Base-by-base conservation (phyloP, 1,284 basidiomycete species). In the Trichosporon faecale region DNA sequence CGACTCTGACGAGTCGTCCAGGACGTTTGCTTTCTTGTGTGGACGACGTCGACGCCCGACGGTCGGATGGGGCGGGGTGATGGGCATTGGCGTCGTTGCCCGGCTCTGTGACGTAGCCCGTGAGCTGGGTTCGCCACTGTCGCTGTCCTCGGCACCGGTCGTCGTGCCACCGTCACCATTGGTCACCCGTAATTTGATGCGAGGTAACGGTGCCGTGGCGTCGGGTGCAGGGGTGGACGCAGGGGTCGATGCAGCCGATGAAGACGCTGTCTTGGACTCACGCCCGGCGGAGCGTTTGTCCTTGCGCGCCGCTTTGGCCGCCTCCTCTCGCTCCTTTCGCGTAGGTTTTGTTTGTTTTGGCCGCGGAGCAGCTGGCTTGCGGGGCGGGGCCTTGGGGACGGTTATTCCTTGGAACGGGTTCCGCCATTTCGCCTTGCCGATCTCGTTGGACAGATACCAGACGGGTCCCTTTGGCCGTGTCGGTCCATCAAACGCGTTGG, bases 391-490 rank as follows among this genome's bases (percentile, higher is more conserved):
- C 68, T 79, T 80, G 21, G 81, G 77, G 12, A 82, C 67, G 40
- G 81, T 80, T 16, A 82, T 70, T 3, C 80, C 81, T 2, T 73
- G 69, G 57, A 82, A 82, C 3, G 81, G 81, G 64, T 76, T 78
- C 66, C 76, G 77, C 81, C 81, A 82, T 40, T 77, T 78, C 12
- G 64, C 68, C 57, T 76, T 76, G 6, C 79, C 80, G 2, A 72
- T 69, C 3, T 76, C 72, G 12, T 70, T 68, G 14, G 74, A 73
- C 7, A 82, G 72, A 66, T 73, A 83, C 79, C 80, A 83, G 11
- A 83, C 79, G 4, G 79, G 76, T 0, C 82, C 82, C 67, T 80
- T 80, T 21, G 82, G 82, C 60, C 82, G 72, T n/a, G 72, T 65
- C 0, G 68, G 40, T 18, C 72, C 74, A 5, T 73, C 73, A 66